A percentile compares a stretch with the other conserved stretches of the same genome.
Evolutionary conservation across 1,284 basidiomycete genomes (phyloP).

Genomic region (Apiotrichum gracile): DNA sequence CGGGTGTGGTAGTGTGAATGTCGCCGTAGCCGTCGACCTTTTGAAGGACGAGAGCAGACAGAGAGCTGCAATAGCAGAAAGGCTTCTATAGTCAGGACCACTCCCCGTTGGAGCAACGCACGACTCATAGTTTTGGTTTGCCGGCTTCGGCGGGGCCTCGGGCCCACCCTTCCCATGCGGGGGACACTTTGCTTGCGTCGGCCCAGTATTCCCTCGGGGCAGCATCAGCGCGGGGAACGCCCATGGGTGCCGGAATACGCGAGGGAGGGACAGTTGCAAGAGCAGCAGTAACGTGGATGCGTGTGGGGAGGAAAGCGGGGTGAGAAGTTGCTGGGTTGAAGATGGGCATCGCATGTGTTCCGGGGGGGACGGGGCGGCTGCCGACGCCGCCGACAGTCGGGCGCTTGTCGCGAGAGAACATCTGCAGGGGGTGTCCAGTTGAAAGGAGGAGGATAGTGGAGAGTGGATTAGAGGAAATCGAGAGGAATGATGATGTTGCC

Average conservation of each 20-base stretch:
- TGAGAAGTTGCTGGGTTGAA: constrained; percentile 11
- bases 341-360: not conserved
- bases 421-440: not conserved
- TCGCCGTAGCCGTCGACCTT: too few relatives aligned
- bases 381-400: constrained; percentile 3
- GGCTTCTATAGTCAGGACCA: too few relatives aligned
- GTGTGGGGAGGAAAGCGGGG: constrained; percentile 16
- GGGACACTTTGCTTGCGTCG: constrained; percentile 13
- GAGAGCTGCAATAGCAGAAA: too few relatives aligned
- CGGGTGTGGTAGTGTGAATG: too few relatives aligned
- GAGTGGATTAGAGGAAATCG: not conserved
- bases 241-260: not conserved
- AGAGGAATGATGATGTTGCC: too few relatives aligned
- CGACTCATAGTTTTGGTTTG: constrained; percentile 12
- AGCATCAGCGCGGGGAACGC: not conserved
- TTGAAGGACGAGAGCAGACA: too few relatives aligned
- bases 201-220: constrained; percentile 3
- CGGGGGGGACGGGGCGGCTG: not conserved
- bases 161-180: constrained; percentile 18
- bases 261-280: not conserved
- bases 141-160: constrained; percentile 8
- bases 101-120: too few relatives aligned
- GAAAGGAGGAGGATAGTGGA: not conserved
- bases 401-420: constrained; percentile 17
- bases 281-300: constrained; percentile 9